Evolutionary conservation across 2,329 filamentous ascomycete species (phyloP), one percentile per base, ranked within the genome.

Genomic region (Hymenoscyphus fraxineus): DNA sequence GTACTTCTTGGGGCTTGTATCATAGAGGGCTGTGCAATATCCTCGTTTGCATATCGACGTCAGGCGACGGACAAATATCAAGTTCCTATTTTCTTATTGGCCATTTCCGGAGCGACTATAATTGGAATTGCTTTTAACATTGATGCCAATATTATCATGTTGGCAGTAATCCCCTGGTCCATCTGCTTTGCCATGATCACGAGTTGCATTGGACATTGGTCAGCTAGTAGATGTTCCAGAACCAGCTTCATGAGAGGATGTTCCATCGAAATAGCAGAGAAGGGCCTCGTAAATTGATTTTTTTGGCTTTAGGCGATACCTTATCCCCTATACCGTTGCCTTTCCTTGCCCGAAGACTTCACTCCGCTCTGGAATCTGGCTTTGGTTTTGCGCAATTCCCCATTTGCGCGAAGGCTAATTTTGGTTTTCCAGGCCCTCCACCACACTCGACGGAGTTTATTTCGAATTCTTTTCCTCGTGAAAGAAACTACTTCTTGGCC

Each of bases 151-250:
- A 38, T 77, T 44, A 72, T 78, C 6, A 69, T 78, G 65, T 66
- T 79, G 35, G 75, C 67, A 6, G 72, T 75, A 27, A 65, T 78
- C 22, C 77, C 77, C 1, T 77, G 73, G 74, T 74, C 76, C 2
- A 66, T 76, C 27, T 78, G 72, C 59, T 55, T 68, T 6, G 76
- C 76, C n/a, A 78, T 79, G 77, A 38, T 73, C 6, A 60, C 64
- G 32, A 77, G 76, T 67, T 66, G 73, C 5, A 63, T 59, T 16
- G 64, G 73, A 5, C 76, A 77, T 68, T 67, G 72, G 69, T 39
- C 64, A 10, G 27, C 64, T 1, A 64, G 65, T 35, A 59, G 67
- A 19, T 65, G 59, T 35, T 56, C 65, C 65, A 60, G 59, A 63
- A 2, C 66, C 69, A 41, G 71, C 69, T 10, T 73, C 9, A 31